Percentiles rank a stretch among this genome's conserved stretches.
These are phyloP conservation scores for Xylariaceae sp. DNA, from an alignment of 2,329 filamentous ascomycete genomes.

Conservation along the genomic window DNA sequence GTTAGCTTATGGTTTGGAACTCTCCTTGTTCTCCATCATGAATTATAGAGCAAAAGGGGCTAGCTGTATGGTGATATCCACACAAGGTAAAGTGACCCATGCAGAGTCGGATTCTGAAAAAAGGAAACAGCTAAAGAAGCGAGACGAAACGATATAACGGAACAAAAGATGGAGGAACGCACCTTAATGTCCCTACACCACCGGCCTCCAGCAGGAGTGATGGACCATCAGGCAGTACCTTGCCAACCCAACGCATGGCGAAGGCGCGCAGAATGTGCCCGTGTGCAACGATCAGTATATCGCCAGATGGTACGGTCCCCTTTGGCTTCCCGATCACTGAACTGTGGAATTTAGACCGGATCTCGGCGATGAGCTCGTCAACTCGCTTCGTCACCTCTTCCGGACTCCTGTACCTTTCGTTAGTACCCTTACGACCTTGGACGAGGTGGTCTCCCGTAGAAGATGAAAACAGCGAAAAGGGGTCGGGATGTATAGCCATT, in stretches of 20 bases:
- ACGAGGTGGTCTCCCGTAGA: no score
- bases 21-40: no score
- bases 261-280: conserved; percentile 86
- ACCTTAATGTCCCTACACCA: conserved; percentile 77
- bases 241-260: conserved; percentile 78
- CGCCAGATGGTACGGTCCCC: conserved; percentile 43
- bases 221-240: conserved; percentile 67
- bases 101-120: background rate
- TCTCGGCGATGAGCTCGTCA: conserved; percentile 70
- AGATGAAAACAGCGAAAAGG: no score
- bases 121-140: background rate
- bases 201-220: conserved; percentile 81
- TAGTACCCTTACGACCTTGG: background rate
- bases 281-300: conserved; percentile 79
- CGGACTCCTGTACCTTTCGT: conserved; percentile 50
- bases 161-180: conserved; percentile 19
- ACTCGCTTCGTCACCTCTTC: conserved; percentile 66
- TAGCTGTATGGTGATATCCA: background rate
- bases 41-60: background rate
- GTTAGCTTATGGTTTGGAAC: background rate
- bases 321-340: conserved; percentile 53
- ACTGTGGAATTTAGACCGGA: conserved; percentile 60
- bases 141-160: background rate
- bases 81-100: background rate
- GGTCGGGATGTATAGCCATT: no score